Base-by-base conservation (phyloP, 768 basidiomycete species). In the Mrakia blollopis region DNA sequence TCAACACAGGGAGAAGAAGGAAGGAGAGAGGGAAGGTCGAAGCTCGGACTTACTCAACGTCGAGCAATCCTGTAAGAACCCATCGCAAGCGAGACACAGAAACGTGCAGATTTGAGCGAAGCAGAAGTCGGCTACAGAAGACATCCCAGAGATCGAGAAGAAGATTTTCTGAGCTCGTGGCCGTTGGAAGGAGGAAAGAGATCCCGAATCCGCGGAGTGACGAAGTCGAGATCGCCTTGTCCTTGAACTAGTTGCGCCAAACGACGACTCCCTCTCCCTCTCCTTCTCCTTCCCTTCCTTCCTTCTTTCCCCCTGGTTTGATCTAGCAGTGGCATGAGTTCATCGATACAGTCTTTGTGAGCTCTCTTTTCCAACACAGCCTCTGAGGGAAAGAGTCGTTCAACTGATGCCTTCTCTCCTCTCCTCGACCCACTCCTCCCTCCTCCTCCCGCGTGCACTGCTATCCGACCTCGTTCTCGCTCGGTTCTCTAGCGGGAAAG, bases 401-500 rank as follows among this genome's bases (percentile, higher is more conserved):
- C 11, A 7, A 28, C 44, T 39, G 54, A 39, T 14, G 39, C 30
- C 35, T 74, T 44, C 30, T 14, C 14, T 62, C n/a, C n/a, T n/a
- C n/a, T n/a, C n/a, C n/a, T 47, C 37, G 37, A 32, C 41, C 60
- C 37, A 39, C 41, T 37, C n/a, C 52, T 25, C 14, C 28, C 21
- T 25, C 68, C 41, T 41, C 32, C 62, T 61, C 60, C 14, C 39
- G 28, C 39, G 32, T 39, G 35, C 72, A 37, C 18, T n/a, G 18
- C n/a, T 52, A 21, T 35, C 25, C 68, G 52, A 7, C 32, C 37
- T 37, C 11, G 8, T 61, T 47, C 47, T 39, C 23, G 2, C 18
- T 13, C 62, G 30, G 8, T 63, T 44, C 70, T 47, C n/a, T 37
- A 73, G 72, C 25, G 77, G 77, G 23, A 78, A 78, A 47, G 77